Evolutionary conservation across 208 protist species (phyloP).

Genomic region (Tritrichomonas musculus): DNA sequence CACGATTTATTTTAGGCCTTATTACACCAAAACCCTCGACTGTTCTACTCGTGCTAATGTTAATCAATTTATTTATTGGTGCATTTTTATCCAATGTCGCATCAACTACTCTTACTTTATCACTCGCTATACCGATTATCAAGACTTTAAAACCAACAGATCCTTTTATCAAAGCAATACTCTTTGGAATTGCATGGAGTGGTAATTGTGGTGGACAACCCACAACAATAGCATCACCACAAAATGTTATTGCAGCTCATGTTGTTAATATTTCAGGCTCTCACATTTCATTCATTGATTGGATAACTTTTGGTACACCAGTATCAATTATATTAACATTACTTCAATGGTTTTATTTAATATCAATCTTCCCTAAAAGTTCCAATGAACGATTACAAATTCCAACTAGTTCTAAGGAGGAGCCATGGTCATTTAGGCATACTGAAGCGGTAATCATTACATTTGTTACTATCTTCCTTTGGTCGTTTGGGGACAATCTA

Average conservation of each 20-base stretch:
- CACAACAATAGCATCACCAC: background rate
- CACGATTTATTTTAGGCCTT: background rate
- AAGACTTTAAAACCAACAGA: background rate
- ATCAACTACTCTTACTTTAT: background rate
- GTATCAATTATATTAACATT: background rate
- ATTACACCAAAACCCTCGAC: background rate
- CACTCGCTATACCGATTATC: background rate
- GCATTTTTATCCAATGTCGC: background rate
- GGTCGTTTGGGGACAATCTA: background rate
- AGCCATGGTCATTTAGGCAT: background rate
- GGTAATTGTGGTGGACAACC: background rate
- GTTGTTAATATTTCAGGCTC: background rate
- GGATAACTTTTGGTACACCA: background rate
- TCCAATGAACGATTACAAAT: background rate
- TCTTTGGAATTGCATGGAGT: conserved; percentile 29
- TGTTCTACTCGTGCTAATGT: background rate
- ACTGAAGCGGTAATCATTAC: background rate
- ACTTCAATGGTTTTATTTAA: background rate
- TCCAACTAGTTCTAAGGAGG: background rate
- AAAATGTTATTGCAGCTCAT: conserved; percentile 8
- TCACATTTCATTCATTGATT: background rate
- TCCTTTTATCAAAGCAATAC: background rate
- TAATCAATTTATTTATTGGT: background rate
- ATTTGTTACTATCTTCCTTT: background rate
- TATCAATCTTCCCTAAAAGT: background rate